A percentile compares a stretch with the other conserved stretches of the same genome.
Evolutionary conservation across 768 basidiomycete species (phyloP).

Genomic region (Rhizopogon rudus): DNA sequence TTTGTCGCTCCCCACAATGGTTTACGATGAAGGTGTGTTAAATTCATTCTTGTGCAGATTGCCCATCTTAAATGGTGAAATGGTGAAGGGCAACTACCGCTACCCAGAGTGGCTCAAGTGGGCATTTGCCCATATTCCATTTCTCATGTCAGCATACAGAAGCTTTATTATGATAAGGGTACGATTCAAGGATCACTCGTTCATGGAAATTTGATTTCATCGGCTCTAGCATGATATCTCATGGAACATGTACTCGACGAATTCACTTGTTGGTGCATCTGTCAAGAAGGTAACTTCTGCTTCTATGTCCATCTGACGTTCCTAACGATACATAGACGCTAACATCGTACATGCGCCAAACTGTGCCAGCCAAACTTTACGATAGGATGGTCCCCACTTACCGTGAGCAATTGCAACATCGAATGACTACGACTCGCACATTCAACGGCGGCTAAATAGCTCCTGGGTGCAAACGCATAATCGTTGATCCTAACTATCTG

Average conservation of each 20-base stretch:
- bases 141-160: constrained; percentile 43
- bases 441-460: constrained; percentile 23
- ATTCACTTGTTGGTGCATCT: constrained; percentile 25
- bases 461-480: constrained; percentile 56
- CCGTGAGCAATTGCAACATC: constrained; percentile 26
- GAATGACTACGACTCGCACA: neutral
- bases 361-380: constrained; percentile 41
- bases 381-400: constrained; percentile 47
- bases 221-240: constrained; percentile 8
- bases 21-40: constrained; percentile 41
- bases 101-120: constrained; percentile 44
- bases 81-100: constrained; percentile 31
- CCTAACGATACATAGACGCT: constrained; percentile 30
- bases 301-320: neutral
- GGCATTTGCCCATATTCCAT: constrained; percentile 46
- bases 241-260: constrained; percentile 36
- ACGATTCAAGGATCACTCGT: constrained; percentile 7
- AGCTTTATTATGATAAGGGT: constrained; percentile 44
- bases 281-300: constrained; percentile 26
- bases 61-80: neutral
- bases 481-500: constrained; percentile 57
- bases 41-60: neutral
- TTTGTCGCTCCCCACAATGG: constrained; percentile 59
- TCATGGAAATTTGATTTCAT: neutral
- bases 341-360: constrained; percentile 38